Percentiles rank a stretch among this genome's conserved stretches.
These are phyloP conservation scores for Pleoardoris graminearum DNA, from an alignment of 2,329 filamentous ascomycete genomes.

Conservation along the genomic window DNA sequence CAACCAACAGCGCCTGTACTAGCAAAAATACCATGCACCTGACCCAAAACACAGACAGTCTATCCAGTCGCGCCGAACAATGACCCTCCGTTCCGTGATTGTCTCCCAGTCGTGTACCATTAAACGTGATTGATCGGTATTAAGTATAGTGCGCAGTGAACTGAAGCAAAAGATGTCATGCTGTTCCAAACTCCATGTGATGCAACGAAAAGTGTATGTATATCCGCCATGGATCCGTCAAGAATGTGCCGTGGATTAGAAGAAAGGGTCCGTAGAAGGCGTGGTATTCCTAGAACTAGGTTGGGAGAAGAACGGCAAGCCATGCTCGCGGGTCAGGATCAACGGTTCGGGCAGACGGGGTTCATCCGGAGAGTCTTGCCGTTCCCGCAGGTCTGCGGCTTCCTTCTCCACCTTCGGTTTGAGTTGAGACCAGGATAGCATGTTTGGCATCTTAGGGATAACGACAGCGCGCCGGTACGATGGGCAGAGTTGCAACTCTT, in stretches of 20 bases:
- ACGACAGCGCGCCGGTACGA: conserved; percentile 46
- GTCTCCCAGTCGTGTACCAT: not conserved
- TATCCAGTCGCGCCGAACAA: not conserved
- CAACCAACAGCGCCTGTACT: not conserved
- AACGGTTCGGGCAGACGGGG: not conserved
- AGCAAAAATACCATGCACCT: not conserved
- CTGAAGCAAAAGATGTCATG: not conserved
- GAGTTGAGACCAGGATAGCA: conserved; percentile 41
- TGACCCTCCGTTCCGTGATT: not conserved
- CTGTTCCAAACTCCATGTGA: not conserved
- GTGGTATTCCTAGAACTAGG: not conserved
- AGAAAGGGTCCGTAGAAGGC: conserved; percentile 4
- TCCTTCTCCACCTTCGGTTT: conserved; percentile 44
- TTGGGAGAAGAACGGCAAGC: not conserved
- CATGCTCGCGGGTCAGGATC: not conserved
- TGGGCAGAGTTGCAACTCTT: conserved; percentile 43
- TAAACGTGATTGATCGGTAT: not conserved
- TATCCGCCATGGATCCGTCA: not conserved
- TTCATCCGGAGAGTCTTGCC: not conserved
- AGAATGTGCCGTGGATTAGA: not conserved
- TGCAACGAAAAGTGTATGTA: not conserved
- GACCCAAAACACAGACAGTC: not conserved
- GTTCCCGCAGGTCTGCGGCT: conserved; percentile 23
- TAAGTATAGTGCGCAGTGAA: not conserved
- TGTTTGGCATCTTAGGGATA: conserved; percentile 45